Base-by-base conservation (phyloP, 768 basidiomycete genomes). In the Coprinopsis marcescibilis region DNA sequence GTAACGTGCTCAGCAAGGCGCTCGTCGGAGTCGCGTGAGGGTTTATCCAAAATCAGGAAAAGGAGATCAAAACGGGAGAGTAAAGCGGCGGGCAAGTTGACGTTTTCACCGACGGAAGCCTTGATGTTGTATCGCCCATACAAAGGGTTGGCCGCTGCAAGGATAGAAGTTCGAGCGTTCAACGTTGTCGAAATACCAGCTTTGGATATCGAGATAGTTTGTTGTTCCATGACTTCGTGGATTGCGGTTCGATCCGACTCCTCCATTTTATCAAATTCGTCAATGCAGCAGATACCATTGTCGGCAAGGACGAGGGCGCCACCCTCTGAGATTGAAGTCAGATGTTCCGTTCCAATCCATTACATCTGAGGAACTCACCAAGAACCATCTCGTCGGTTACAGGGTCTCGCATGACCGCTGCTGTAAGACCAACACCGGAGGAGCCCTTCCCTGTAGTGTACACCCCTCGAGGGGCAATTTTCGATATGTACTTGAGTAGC, bases 221-320 rank as follows among this genome's bases (percentile, higher is more conserved):
- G 96, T 65, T 98, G 96, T 67, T 98, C 95, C 96, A 99, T 99
- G 50, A 99, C 96, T 76, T 99, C 96, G 69, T 99, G 96, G 52
- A 99, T 98, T 12, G 96, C 91, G 2, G 96, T 98, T 55, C 96
- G 76, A 64, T 98, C 96, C 0, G 90, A 65, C 67, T 99, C 96
- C 55, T 98, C 96, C 96, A 99, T 99, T 65, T 99, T 98, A 71
- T 99, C 96, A 60, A 99, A 99, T 62, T 99, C 96, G 55, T 99
- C 96, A 52, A 99, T 99, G 65, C 95, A 98, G 70, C 94, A 97
- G 59, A 99, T 99, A 23, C 96, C 96, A 55, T 99, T 99, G 65
- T 99, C 96, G 10, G 96, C 95, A 38, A 99, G 79, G 13, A 99
- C 96, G 44, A 99, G 80, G n/a, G 96, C 96, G 23, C 96, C 96